Percentiles rank a stretch among this genome's conserved stretches.
Evolutionary conservation across 352 stramenopile genomes (phyloP).

Genomic region (Globisporangium nodosum): DNA sequence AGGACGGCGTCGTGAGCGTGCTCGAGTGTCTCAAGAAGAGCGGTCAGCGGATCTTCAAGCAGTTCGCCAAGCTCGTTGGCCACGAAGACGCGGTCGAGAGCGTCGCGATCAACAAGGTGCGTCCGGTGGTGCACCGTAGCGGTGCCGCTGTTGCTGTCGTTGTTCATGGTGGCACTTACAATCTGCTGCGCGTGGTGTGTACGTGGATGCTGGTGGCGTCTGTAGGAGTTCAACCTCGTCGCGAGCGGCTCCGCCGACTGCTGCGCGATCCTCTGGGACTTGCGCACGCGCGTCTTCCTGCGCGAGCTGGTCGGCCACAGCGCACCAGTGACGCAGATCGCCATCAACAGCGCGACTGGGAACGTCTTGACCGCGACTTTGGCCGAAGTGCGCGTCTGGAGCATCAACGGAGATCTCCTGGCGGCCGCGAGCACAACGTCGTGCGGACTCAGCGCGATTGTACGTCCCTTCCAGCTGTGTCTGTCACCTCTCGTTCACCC

Average conservation of each 20-base stretch:
- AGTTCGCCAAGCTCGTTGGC: slow-evolving; percentile 60
- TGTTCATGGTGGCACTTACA: neutral
- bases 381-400: slow-evolving; percentile 62
- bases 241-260: slow-evolving; percentile 53
- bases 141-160: neutral
- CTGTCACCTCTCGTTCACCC: neutral
- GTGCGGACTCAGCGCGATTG: slow-evolving; percentile 47
- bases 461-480: slow-evolving; percentile 19
- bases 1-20: slow-evolving; percentile 70
- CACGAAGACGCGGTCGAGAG: slow-evolving; percentile 55
- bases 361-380: slow-evolving; percentile 52
- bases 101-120: slow-evolving; percentile 65
- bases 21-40: slow-evolving; percentile 58
- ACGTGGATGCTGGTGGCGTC: neutral
- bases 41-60: slow-evolving; percentile 58
- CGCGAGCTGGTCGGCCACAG: slow-evolving; percentile 55
- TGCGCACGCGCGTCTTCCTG: slow-evolving; percentile 49
- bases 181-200: too few relatives aligned
- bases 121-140: neutral
- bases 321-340: slow-evolving; percentile 40
- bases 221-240: slow-evolving; percentile 60
- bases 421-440: slow-evolving; percentile 31
- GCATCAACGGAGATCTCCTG: slow-evolving; percentile 73
- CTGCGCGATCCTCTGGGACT: slow-evolving; percentile 63
- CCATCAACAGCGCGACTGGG: slow-evolving; percentile 63